Evolutionary conservation across 140 eudicot genomes (phyloP), one percentile per base, ranked within the genome.

Genomic region (Cichorium intybus): DNA sequence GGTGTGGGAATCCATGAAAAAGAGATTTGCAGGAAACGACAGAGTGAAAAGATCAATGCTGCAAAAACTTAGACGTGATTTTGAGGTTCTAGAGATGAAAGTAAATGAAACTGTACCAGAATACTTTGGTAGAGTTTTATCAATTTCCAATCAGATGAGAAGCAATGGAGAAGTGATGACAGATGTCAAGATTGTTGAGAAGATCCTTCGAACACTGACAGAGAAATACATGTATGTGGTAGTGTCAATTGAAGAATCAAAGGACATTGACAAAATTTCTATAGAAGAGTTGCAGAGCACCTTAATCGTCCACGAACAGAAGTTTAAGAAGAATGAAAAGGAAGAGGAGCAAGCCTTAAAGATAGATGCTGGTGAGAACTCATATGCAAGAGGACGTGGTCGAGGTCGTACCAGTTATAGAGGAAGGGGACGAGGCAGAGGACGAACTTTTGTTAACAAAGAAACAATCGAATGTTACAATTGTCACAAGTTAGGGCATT

Each of bases 101-200:
- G 1, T 24, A 15, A 48, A 48, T 24, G 55, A 48, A 48, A 48
- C 55, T 24, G 18, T n/a, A 7, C 55, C 55, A n/a, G 55, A 48
- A 15, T 48, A 48, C 18, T 48, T 48, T 24, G 55, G 55, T 4
- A 48, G 55, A 4, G 55, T n/a, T n/a, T 48, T 48, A 24, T n/a
- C 55, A 48, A 48, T 48, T 17, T 48, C 55, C 21, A 48, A 48
- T 48, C 55, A 48, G 18, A 55, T 24, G 60, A 55, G 60, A 55
- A 24, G 39, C 24, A 55, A 55, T 27, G 37, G 39, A 11, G 60
- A 55, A 22, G 4, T 9, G 6, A 55, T 55, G 60, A 11, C 37
- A 3, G 60, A 55, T 26, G 21, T 11, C 3, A 55, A 55, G 21
- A 55, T 55, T 26, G 60, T 55, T 20, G 60, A 55, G 39, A 55